phyloP scores from a whole-genome alignment of 805 yeast species.

The Metschnikowia lunata region DNA sequence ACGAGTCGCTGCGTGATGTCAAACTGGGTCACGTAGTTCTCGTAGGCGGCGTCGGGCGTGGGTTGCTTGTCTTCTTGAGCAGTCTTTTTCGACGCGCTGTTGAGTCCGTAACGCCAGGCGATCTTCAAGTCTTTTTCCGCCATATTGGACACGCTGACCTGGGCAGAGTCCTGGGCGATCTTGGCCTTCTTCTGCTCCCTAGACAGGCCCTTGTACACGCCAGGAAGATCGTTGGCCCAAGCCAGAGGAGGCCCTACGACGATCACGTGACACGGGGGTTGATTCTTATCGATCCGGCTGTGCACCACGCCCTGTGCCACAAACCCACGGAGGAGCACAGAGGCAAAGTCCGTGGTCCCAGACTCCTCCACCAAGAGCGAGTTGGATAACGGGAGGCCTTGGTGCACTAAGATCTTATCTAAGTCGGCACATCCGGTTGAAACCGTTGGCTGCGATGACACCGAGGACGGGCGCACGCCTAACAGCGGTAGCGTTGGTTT shows the following conservation, averaged over 20 bases:
- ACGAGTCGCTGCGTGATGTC: constrained; percentile 69
- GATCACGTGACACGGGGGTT: constrained; percentile 51
- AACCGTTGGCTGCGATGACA: constrained; percentile 68
- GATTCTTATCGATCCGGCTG: constrained; percentile 41
- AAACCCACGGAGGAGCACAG: constrained; percentile 63
- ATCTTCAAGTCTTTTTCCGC: constrained; percentile 64
- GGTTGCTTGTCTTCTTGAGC: constrained; percentile 10
- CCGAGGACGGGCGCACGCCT: constrained; percentile 70
- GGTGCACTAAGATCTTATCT: constrained; percentile 72
- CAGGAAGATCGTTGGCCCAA: constrained; percentile 75
- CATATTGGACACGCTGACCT: constrained; percentile 65
- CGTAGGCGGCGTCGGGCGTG: constrained; percentile 22
- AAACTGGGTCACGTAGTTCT: constrained; percentile 60
- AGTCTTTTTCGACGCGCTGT: constrained; percentile 13
- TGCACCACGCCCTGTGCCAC: constrained; percentile 75
- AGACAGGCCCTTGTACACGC: constrained; percentile 63
- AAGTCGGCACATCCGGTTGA: constrained; percentile 79
- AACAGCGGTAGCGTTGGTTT: background rate
- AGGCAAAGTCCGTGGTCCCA: constrained; percentile 83
- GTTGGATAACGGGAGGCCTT: constrained; percentile 79
- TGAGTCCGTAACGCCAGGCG: constrained; percentile 87
- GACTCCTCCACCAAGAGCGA: constrained; percentile 72
- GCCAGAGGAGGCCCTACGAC: constrained; percentile 53
- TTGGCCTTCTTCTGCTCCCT: constrained; percentile 61
- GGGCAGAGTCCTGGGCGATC: constrained; percentile 53